phyloP scores from a whole-genome alignment of 768 basidiomycete genomes.

The Cystofilobasidium bisporidii region DNA sequence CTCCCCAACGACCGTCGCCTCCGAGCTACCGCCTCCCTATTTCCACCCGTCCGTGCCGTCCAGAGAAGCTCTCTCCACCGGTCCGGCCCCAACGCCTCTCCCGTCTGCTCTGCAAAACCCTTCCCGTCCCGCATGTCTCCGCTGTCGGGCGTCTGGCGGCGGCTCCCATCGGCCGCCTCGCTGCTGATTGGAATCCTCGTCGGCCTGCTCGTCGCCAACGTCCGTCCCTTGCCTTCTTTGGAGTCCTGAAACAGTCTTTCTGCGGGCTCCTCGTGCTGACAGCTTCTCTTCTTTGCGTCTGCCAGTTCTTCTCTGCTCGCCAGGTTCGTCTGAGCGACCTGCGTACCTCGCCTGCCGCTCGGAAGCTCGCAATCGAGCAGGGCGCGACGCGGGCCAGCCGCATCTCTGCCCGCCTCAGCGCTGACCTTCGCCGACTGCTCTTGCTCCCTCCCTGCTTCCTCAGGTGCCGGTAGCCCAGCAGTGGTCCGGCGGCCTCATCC shows the following conservation, averaged over 20 bases:
- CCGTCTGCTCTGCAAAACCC: neutral
- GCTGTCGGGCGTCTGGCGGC: conserved; percentile 18
- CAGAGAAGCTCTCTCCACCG: too few relatives aligned
- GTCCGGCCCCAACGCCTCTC: too few relatives aligned
- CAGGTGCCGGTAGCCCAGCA: conserved; percentile 13
- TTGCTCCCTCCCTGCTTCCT: too few relatives aligned
- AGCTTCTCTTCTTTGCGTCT: neutral
- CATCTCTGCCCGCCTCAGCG: neutral
- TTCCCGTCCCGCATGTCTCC: conserved; percentile 6
- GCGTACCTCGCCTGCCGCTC: neutral
- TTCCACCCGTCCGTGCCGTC: too few relatives aligned
- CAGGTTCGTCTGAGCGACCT: conserved; percentile 1
- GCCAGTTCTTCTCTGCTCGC: conserved; percentile 14
- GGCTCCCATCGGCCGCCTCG: conserved; percentile 25
- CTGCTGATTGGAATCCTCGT: conserved; percentile 54
- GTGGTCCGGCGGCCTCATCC: conserved; percentile 20
- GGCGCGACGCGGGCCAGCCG: too few relatives aligned
- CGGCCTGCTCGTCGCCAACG: conserved; percentile 50
- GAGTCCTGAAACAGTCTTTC: too few relatives aligned
- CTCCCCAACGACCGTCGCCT: too few relatives aligned
- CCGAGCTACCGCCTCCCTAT: too few relatives aligned
- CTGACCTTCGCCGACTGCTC: too few relatives aligned
- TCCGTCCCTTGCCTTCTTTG: neutral
- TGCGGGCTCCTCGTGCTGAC: too few relatives aligned
- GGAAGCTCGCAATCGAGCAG: too few relatives aligned